Evolutionary conservation across 257 asterid genomes (phyloP).

Genomic region (Nyctanthes arbortristis): DNA sequence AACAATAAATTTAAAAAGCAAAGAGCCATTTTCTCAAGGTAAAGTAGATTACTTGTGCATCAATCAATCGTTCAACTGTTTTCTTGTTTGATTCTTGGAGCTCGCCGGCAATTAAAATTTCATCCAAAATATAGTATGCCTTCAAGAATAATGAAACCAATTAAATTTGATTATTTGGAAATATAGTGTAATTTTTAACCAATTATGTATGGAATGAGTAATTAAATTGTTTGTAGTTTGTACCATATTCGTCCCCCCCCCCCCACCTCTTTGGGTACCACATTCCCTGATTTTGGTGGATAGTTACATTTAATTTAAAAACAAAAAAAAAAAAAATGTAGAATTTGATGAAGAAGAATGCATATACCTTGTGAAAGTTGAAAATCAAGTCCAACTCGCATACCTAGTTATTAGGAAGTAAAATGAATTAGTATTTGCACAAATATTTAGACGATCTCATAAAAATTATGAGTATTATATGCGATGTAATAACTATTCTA

Average conservation of each 20-base stretch:
- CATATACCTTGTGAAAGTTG: slow-evolving; percentile 20
- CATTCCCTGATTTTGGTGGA: too few species aligned
- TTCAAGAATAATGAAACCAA: background rate
- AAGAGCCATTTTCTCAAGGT: background rate
- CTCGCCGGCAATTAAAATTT: slow-evolving; percentile 18
- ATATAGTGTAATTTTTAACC: too few species aligned
- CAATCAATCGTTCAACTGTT: slow-evolving; percentile 15
- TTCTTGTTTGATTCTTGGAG: slow-evolving; percentile 23
- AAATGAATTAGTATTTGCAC: background rate
- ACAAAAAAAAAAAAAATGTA: too few species aligned
- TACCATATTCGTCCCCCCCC: too few species aligned
- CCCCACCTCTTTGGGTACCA: too few species aligned
- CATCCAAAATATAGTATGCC: slow-evolving; percentile 23
- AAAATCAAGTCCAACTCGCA: slow-evolving; percentile 23
- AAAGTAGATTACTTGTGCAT: slow-evolving; percentile 2
- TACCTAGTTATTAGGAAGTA: slow-evolving; percentile 6
- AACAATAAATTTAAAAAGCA: too few species aligned
- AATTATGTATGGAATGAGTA: too few species aligned
- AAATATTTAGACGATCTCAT: background rate
- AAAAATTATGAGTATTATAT: background rate
- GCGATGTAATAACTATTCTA: background rate
- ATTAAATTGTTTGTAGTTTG: too few species aligned
- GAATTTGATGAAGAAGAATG: background rate
- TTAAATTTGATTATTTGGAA: background rate
- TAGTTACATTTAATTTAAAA: too few species aligned